Conservation (phyloP, 768 basidiomycete genomes). For the Gloeopeniophorella convolvens region DNA sequence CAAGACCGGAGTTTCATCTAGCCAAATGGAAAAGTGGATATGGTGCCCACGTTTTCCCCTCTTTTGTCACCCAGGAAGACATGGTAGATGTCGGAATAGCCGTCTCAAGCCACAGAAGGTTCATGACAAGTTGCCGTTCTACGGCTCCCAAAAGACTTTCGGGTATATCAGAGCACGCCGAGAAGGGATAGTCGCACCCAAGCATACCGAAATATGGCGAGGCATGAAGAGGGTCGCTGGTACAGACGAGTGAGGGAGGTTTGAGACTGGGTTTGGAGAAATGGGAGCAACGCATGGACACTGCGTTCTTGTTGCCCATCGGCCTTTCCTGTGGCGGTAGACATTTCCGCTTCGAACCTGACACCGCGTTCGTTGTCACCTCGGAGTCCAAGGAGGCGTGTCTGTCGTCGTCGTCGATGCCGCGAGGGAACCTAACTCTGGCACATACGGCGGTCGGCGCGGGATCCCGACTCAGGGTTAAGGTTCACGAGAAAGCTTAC, state of each 20-base stretch:
- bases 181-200: background rate
- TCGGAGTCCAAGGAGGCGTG: slow-evolving; percentile 2
- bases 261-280: slow-evolving; percentile 76
- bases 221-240: slow-evolving; percentile 79
- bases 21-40: slow-evolving; percentile 4
- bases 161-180: background rate
- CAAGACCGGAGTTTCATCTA: background rate
- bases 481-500: too few relatives aligned
- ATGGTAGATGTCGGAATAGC: slow-evolving; percentile 60
- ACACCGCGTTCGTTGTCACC: background rate
- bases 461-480: too few relatives aligned
- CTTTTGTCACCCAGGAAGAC: slow-evolving; percentile 69
- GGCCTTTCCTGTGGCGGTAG: slow-evolving; percentile 10
- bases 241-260: slow-evolving; percentile 74
- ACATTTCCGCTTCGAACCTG: slow-evolving; percentile 3
- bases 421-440: background rate
- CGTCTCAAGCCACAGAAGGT: slow-evolving; percentile 81
- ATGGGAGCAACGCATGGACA: slow-evolving; percentile 65
- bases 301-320: slow-evolving; percentile 2
- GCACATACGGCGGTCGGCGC: too few relatives aligned
- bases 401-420: background rate
- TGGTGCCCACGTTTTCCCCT: slow-evolving; percentile 56
- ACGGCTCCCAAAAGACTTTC: slow-evolving; percentile 66
- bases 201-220: slow-evolving; percentile 79
- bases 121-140: slow-evolving; percentile 83